A percentile compares a stretch with the other conserved stretches of the same genome.
These are phyloP conservation scores for Panicum miliaceum DNA, from an alignment of 176 grass and related monocot species.

Conservation along the genomic window DNA sequence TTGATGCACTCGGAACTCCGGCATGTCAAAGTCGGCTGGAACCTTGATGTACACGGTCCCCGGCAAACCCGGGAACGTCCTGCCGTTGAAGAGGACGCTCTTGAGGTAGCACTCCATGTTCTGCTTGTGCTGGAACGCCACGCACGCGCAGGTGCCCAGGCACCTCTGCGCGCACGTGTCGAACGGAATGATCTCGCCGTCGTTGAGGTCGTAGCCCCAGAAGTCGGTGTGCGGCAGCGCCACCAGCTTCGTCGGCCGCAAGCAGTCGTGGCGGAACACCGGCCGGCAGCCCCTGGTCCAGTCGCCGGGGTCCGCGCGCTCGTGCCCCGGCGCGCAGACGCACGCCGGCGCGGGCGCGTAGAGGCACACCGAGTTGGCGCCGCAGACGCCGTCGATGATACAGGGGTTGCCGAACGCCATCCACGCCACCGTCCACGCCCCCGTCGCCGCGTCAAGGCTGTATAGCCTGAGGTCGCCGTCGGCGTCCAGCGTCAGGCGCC, in stretches of 20 bases:
- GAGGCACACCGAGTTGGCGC: conserved; percentile 53
- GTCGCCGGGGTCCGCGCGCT: conserved; percentile 33
- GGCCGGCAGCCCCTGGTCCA: conserved; percentile 49
- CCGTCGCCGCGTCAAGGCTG: conserved; percentile 40
- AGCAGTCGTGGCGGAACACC: conserved; percentile 20
- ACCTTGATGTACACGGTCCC: conserved; percentile 64
- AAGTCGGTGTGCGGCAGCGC: conserved; percentile 57
- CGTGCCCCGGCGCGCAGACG: conserved; percentile 47
- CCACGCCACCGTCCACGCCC: conserved; percentile 54
- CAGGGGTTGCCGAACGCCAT: conserved; percentile 52
- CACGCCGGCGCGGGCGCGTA: conserved; percentile 37
- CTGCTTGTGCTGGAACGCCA: conserved; percentile 54
- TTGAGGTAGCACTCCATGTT: conserved; percentile 51
- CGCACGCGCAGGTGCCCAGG: conserved; percentile 32
- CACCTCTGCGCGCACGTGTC: conserved; percentile 29
- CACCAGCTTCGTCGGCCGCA: conserved; percentile 27
- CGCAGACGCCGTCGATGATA: conserved; percentile 58
- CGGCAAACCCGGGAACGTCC: conserved; percentile 39
- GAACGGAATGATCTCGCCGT: conserved; percentile 28
- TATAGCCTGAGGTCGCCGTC: conserved; percentile 77
- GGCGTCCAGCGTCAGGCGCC: conserved; percentile 65
- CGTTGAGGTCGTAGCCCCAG: conserved; percentile 64
- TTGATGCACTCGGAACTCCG: conserved; percentile 33
- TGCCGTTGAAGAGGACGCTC: conserved; percentile 63
- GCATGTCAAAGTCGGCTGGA: conserved; percentile 28